Base-by-base conservation (phyloP, 2,329 filamentous ascomycete species). In the Bipolaris gigantea region DNA sequence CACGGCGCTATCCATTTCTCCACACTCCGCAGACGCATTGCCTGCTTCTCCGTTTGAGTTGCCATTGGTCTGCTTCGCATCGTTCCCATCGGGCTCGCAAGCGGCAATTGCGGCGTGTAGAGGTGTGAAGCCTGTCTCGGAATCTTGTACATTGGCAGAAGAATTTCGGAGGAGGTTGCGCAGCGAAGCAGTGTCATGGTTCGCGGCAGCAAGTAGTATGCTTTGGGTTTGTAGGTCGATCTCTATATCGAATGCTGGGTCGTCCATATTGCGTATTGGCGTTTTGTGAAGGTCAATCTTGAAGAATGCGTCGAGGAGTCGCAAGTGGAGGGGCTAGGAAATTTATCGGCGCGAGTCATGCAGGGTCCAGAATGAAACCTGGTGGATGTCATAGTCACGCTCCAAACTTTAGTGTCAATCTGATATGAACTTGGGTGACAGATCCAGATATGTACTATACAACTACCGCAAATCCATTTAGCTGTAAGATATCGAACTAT, bases 101-200 rank as follows among this genome's bases (percentile, higher is more conserved):
- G 75, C 70, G n/a, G 90, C 88, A 70, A 97, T 90, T 35, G 92
- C 91, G 19, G 92, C 89, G 76, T 97, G 94, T 13, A 97, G 82
- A 9, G 93, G 92, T 8, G 92, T 92, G 74, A 88, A 91, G 56
- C 90, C 90, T 0, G 92, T 96, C 56, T 88, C 85, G 5, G 89
- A 83, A 69, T 97, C 93, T 74, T 93, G 91, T 4, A 88, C 85
- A 72, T 89, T 92, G 30, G 79, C 90, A 77, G 77, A 87, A 44
- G 79, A 77, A 48, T 77, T 81, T 65, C 83, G 80, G 57, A 95
- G 83, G 7, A 96, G 83, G 51, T 83, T 81, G 71, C 87, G 87
- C 38, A 96, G 82, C 45, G 82, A 81, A 33, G 81, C 73, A 56
- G 87, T 75, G 72, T 96, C 82, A 74, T 89, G 87, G 62, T 87